Evolutionary conservation across 2,329 filamentous ascomycete species (phyloP).

Genomic region (Fusarium mangiferae): DNA sequence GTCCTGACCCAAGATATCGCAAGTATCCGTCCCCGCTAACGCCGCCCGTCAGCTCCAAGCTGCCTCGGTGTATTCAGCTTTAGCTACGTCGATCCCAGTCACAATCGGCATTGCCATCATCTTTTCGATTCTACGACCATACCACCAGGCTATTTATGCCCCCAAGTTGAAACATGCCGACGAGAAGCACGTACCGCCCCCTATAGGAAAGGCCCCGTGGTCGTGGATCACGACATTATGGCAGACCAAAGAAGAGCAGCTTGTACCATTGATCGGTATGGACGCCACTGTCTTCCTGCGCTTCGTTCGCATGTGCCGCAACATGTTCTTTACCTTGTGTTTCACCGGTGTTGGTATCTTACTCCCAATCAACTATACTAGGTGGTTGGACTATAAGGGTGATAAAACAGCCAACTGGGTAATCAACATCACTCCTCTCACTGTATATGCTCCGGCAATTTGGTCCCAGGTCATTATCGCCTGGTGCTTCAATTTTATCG

Average conservation of each 20-base stretch:
- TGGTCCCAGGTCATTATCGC: conserved; percentile 70
- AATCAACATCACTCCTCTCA: conserved; percentile 68
- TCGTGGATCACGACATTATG: conserved; percentile 86
- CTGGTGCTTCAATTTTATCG: conserved; percentile 76
- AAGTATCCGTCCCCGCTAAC: conserved; percentile 8
- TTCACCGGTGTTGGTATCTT: conserved; percentile 80
- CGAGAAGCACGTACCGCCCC: conserved; percentile 86
- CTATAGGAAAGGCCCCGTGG: conserved; percentile 86
- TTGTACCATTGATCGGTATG: conserved; percentile 86
- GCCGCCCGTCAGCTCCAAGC: conserved; percentile 35
- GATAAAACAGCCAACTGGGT: conserved; percentile 57
- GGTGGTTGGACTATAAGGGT: conserved; percentile 46
- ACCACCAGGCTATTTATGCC: conserved; percentile 92
- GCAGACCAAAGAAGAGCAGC: conserved; percentile 77
- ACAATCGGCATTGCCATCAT: conserved; percentile 77
- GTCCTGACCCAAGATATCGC: not conserved
- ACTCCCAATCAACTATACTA: conserved; percentile 79
- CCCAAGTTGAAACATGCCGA: conserved; percentile 94
- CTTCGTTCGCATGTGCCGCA: conserved; percentile 89
- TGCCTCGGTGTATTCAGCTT: conserved; percentile 77
- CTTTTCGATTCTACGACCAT: conserved; percentile 91
- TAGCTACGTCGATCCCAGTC: conserved; percentile 82
- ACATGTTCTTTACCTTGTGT: conserved; percentile 81
- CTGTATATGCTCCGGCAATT: conserved; percentile 61
- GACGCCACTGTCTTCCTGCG: conserved; percentile 92